Base-by-base conservation (phyloP, 1,139 yeast genomes). In the Geotrichum phurueaensis region DNA sequence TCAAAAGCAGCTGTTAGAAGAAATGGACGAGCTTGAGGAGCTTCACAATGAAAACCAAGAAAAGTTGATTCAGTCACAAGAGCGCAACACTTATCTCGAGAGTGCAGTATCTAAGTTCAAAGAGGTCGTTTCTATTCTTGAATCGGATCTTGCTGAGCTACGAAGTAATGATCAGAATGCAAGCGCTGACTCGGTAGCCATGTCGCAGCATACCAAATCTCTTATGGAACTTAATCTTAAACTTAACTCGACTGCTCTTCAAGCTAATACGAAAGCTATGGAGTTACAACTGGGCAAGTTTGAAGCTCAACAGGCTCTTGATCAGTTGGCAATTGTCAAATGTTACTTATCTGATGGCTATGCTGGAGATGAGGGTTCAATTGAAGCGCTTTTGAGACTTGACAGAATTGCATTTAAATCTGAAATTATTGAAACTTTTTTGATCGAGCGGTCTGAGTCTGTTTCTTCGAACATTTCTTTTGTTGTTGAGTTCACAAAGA, bases 1-100 rank as follows among this genome's bases (percentile, higher is more conserved):
- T 0, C 90, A 86, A 65, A 67, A 69, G n/a, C 86, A 84, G 56
- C 75, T 86, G 27, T 72, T 76, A 31, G 66, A 70, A 4, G 83
- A 84, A 33, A 73, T 86, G n/a, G 71, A 71, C 5, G 65, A 67
- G 0, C 69, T 81, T 13, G 74, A 76, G 58, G 62, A 65, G 1
- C 67, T 71, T 10, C 64, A 76, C 48, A 68, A 67, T 4, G 68
- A 69, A 3, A 77, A 75, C 58, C 72, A 71, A 57, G 62, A 53
- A 20, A 65, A 67, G 5, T 70, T 80, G 9, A 67, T 66, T 10
- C 72, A 73, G 7, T 66, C 78, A n/a, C 74, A 75, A 48, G 67
- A 67, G n/a, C 72, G 75, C 43, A 78, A 76, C 63, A 69, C 68
- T 29, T 71, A 73, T 51, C 66, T 79, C 54, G 76, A 73, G 58